These are phyloP conservation scores for Colletotrichum shisoi DNA, from an alignment of 2,329 filamentous ascomycete species.

Conservation along the genomic window DNA sequence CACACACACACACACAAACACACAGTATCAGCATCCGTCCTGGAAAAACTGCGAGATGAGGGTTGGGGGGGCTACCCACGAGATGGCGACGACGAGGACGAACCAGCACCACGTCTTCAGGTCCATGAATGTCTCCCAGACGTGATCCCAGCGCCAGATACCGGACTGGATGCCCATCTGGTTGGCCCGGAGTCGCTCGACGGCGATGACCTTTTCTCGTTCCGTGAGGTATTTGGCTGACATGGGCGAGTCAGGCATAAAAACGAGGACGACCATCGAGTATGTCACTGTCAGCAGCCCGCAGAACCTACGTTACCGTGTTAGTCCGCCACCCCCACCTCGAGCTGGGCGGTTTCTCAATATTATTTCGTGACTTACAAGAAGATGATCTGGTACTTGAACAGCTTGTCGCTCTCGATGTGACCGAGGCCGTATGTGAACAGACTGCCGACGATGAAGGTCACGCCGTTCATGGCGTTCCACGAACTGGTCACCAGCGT, in stretches of 20 bases:
- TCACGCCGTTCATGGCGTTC: constrained; percentile 65
- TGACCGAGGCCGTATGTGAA: constrained; percentile 47
- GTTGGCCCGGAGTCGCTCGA: constrained; percentile 63
- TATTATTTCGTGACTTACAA: neutral
- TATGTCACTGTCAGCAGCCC: constrained; percentile 56
- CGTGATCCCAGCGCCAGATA: constrained; percentile 51
- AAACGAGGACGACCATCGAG: constrained; percentile 56
- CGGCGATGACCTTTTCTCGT: constrained; percentile 63
- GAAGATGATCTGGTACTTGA: constrained; percentile 44
- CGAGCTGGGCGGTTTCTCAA: too few species aligned
- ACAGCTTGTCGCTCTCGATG: constrained; percentile 41
- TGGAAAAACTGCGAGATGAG: too few species aligned
- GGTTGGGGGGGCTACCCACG: constrained; percentile 45
- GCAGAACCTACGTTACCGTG: constrained; percentile 43
- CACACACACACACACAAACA: fast-evolving
- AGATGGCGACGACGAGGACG: constrained; percentile 58
- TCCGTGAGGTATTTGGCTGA: constrained; percentile 63
- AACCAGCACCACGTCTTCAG: constrained; percentile 52
- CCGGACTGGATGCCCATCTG: constrained; percentile 51
- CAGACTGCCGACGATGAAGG: constrained; percentile 54
- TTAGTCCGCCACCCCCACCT: neutral
- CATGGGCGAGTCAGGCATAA: constrained; percentile 70
- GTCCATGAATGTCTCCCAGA: constrained; percentile 48
- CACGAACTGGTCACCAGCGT: constrained; percentile 58
- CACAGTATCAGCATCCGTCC: neutral